Base-by-base conservation (phyloP, 495 filamentous ascomycete species). In the Oleoguttula mirabilis region DNA sequence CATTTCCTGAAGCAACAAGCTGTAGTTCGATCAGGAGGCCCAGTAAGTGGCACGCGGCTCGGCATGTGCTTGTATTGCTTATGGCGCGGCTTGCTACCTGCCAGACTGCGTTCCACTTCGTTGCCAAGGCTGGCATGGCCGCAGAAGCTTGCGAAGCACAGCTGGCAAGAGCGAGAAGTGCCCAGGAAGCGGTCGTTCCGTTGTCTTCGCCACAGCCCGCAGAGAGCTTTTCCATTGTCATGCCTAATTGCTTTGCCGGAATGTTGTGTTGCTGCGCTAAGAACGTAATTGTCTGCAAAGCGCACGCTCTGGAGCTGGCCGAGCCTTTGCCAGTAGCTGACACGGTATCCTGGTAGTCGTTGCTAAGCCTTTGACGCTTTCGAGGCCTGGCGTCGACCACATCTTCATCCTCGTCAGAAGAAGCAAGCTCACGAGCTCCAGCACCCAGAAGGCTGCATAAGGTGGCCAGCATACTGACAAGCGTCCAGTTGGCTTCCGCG, bases 201-300 rank as follows among this genome's bases (percentile, higher is more conserved):
- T 72, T 73, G 41, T 79, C 73, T 50, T 80, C 76, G 32, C 72
- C 54, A 39, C 80, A 64, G 52, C 57, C 62, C 3, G 64, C 48
- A 14, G 65, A 50, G 11, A 82, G 62, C 35, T 57, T 60, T 35
- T 70, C 65, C n/a, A 79, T 36, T 4, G 67, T 53, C 6, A 51
- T n/a, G 23, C 43, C 40, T 11, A 63, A 53, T 10, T 58, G 57
- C 37, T 71, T 70, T 12, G 58, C 59, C n/a, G 68, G 66, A 31
- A 65, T 27, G 14, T 51, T 50, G 6, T 58, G 60, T 19, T 61
- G 56, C 27, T 68, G 64, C 20, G 70, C 56, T 21, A 86, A 65
- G 51, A 95, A 92, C 0, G 81, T 75, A 16, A 94, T 52, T n/a
- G 84, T 64, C 49, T 94, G 86, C 19, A n/a, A n/a, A 96, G 62